Evolutionary conservation across 192 early-diverging fungal species (phyloP), one percentile per base, ranked within the genome.

Genomic region (Chytriomyces hyalinus): DNA sequence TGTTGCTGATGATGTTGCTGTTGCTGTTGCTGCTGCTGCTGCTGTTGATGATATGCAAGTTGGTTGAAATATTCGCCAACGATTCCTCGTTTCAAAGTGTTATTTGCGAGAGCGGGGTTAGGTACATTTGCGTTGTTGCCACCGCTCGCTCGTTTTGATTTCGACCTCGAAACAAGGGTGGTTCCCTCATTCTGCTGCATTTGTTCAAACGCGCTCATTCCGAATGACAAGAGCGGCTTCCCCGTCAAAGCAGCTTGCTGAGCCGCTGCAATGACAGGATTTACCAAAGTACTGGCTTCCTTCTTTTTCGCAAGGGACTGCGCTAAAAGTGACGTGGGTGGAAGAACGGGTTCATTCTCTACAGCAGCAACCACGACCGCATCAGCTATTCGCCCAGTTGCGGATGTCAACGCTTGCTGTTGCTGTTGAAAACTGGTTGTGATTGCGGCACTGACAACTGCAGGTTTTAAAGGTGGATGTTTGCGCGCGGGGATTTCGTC

Each of bases 401-500:
- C 24, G 15, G 46, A 51, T 53, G 59, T 49, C 13, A 59, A 13
- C 7, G 70, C 20, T 45, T 22, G 49, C 64, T 47, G 22, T 8
- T 24, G 36, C 44, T 15, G 53, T 20, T 57, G 53, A 13, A 57
- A 0, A 3, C 20, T 13, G 20, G 15, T 57, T 57, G 53, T 57
- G 5, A 57, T 57, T 2, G 53, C 53, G 5, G 53, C 53, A 57
- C 53, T 57, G 15, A 57, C 53, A 20, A 57, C 53, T 11, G 67
- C 44, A 24, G 17, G 70, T 43, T 45, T 15, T 9, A 73, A 46
- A 20, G 60, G 68, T 26, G 66, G 77, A 46, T 28, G 68, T 61
- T 43, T 78, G 63, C 61, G 77, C 22, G 77, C 77, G 5, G 84
- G 73, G 6, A 85, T 53, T 7, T 72, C 64, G 6, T 78, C 77